Conservation (phyloP, 495 filamentous ascomycete species). For the Bathelium albidoporum region DNA sequence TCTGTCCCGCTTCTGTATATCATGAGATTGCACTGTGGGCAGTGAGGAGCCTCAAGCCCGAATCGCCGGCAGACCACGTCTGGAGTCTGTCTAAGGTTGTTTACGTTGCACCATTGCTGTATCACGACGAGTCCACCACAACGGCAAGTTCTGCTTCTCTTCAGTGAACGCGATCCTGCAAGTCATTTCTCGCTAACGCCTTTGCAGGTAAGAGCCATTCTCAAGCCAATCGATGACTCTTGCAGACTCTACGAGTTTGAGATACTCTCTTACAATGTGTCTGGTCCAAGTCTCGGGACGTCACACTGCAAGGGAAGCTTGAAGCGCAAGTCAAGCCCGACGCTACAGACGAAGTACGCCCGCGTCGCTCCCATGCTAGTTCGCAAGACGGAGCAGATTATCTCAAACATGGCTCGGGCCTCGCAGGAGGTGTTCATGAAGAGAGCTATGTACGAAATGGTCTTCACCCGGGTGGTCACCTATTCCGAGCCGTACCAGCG, state of each 20-base stretch:
- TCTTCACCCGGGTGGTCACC: constrained; percentile 2
- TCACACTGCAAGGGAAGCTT: constrained; percentile 3
- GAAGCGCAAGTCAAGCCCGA: not conserved
- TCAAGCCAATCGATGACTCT: not conserved
- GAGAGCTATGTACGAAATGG: constrained; percentile 5
- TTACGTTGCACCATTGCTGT: constrained; percentile 3
- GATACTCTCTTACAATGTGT: constrained; percentile 3
- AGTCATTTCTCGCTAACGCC: not conserved
- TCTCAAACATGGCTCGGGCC: not conserved
- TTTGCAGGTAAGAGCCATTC: constrained; percentile 5
- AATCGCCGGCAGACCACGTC: not conserved
- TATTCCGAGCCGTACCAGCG: constrained; percentile 4
- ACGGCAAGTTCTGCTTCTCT: constrained; percentile 4
- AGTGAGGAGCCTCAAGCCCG: not conserved
- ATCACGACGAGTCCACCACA: not conserved
- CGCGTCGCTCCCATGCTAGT: not conserved
- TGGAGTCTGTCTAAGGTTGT: constrained; percentile 1
- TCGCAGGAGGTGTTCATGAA: constrained; percentile 3
- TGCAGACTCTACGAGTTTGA: not conserved
- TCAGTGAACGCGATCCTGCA: not conserved
- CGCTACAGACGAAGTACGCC: constrained; percentile 3
- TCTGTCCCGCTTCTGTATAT: constrained; percentile 1
- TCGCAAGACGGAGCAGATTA: constrained; percentile 1
- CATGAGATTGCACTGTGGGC: constrained; percentile 1
- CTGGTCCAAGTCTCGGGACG: constrained; percentile 3